Conservation (phyloP, 2,329 filamentous ascomycete genomes). For the Botrytis medusae region DNA sequence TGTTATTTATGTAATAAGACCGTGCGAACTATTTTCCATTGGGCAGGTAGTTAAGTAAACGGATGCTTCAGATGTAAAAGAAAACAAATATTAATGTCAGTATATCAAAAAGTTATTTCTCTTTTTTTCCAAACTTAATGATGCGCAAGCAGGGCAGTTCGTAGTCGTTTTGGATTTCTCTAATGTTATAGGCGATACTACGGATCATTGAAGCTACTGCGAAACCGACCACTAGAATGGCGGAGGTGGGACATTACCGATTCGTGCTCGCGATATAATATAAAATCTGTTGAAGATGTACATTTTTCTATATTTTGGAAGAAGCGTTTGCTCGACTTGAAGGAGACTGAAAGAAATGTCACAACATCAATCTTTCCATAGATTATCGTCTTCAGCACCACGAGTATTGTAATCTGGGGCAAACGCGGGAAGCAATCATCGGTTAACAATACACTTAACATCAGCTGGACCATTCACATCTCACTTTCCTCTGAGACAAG, state of each 20-base stretch:
- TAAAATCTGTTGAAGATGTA: neutral
- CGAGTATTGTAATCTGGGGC: neutral
- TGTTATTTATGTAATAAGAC: constrained; percentile 4
- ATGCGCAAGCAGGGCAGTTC: neutral
- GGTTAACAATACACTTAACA: neutral
- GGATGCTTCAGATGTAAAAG: neutral
- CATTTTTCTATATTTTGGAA: neutral
- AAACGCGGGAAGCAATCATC: neutral
- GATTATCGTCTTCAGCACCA: neutral
- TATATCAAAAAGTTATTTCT: neutral
- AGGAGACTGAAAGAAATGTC: neutral
- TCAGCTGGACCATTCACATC: constrained; percentile 20
- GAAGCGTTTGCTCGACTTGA: neutral
- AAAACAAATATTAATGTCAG: neutral
- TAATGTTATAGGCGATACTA: constrained; percentile 12
- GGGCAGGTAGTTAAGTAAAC: neutral
- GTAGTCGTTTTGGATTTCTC: neutral
- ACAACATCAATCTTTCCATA: neutral
- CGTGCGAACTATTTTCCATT: neutral
- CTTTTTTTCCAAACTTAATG: neutral
- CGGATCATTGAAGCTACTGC: neutral
- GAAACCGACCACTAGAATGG: neutral
- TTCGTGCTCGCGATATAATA: neutral
- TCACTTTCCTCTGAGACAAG: neutral
- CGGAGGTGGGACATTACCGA: neutral